A percentile compares a stretch with the other conserved stretches of the same genome.
phyloP scores from a whole-genome alignment of 331 rosid genomes.

The Malus hybrid region DNA sequence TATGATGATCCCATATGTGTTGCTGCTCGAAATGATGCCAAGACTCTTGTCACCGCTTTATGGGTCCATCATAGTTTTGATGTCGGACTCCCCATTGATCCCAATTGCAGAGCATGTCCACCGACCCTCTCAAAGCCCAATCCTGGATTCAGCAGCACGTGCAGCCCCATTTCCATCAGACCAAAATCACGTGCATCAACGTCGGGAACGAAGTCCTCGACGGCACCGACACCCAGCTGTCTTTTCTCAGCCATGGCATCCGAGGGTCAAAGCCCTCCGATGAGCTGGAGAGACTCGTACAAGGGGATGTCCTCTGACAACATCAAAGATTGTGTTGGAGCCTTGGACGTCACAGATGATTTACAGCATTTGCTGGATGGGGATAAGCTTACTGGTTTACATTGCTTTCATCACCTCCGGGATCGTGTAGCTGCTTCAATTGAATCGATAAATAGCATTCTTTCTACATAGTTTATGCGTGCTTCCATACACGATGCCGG shows the following conservation, averaged over 20 bases:
- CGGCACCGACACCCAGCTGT: conserved; percentile 27
- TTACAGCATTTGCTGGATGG: conserved; percentile 90
- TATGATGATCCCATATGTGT: conserved; percentile 67
- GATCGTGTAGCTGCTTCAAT: conserved; percentile 84
- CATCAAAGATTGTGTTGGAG: conserved; percentile 79
- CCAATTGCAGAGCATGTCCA: conserved; percentile 32
- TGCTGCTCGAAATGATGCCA: conserved; percentile 68
- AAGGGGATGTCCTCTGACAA: too few species aligned
- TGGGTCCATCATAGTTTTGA: conserved; percentile 91
- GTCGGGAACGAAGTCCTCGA: conserved; percentile 74
- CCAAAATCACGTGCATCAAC: conserved; percentile 59
- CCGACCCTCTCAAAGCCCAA: conserved; percentile 59
- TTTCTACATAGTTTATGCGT: too few species aligned
- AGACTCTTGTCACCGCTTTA: conserved; percentile 56
- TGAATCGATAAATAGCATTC: conserved; percentile 24
- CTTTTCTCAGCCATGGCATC: too few species aligned
- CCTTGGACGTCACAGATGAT: conserved; percentile 89
- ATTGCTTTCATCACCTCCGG: conserved; percentile 93
- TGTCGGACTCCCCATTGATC: conserved; percentile 48
- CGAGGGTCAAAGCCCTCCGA: too few species aligned
- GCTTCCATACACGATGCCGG: too few species aligned
- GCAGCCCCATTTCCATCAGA: conserved; percentile 51
- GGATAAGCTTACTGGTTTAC: conserved; percentile 94
- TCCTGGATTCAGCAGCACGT: conserved; percentile 55
- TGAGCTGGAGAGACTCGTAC: too few species aligned